Evolutionary conservation across 257 asterid species (phyloP).

Genomic region (Jasminum sambac): DNA sequence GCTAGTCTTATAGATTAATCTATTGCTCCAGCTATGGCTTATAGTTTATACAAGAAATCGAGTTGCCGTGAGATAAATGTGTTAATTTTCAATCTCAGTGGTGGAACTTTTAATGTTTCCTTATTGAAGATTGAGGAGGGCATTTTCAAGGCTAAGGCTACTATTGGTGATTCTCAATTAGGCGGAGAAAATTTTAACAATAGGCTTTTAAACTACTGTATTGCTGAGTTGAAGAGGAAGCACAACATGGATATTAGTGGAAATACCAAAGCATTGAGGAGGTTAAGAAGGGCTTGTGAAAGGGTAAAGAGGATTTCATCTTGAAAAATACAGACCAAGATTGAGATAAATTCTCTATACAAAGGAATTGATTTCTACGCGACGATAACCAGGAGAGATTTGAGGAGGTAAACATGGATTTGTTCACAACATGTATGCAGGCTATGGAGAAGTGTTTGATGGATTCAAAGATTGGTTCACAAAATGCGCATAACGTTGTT

Average conservation of each 20-base stretch:
- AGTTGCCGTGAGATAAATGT: neutral
- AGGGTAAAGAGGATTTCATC: constrained; percentile 36
- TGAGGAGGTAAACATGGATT: constrained; percentile 8
- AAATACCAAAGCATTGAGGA: constrained; percentile 31
- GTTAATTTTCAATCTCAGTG: neutral
- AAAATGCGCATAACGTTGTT: neutral
- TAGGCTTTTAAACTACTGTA: neutral
- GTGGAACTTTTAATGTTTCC: constrained; percentile 1
- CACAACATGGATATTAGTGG: constrained; percentile 34
- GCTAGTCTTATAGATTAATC: neutral
- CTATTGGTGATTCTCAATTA: neutral
- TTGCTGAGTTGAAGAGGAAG: constrained; percentile 33
- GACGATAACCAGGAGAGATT: neutral
- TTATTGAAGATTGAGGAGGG: neutral
- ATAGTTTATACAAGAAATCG: constrained; percentile 2
- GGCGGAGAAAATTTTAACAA: constrained; percentile 2
- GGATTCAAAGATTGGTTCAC: neutral
- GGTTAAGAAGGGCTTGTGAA: constrained; percentile 35
- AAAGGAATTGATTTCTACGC: constrained; percentile 39
- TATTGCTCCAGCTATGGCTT: neutral
- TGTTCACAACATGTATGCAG: neutral
- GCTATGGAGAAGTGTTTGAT: neutral
- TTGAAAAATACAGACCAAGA: constrained; percentile 28
- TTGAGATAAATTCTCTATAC: constrained; percentile 32
- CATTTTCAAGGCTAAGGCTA: neutral